A percentile compares a stretch with the other conserved stretches of the same genome.
Conservation (phyloP, 2,329 filamentous ascomycete genomes). For the Nakataea oryzae region DNA sequence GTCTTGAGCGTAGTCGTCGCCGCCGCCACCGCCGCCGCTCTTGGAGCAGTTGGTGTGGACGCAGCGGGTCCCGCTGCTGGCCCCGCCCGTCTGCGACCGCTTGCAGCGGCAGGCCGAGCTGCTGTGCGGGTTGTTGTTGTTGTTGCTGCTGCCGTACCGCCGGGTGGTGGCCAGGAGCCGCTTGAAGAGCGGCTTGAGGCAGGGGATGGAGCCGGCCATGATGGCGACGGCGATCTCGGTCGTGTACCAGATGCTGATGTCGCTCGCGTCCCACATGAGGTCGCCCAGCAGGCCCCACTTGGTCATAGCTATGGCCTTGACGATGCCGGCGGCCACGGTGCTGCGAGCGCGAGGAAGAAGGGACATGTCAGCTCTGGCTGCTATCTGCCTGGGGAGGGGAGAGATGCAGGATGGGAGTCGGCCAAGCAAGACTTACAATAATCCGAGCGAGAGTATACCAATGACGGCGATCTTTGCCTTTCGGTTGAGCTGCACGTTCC, state of each 20-base stretch:
- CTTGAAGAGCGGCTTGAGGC: constrained; percentile 15
- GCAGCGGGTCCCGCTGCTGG: not conserved
- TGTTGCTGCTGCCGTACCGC: not conserved
- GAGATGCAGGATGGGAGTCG: constrained; percentile 17
- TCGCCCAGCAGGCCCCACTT: constrained; percentile 12
- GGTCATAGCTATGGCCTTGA: not conserved
- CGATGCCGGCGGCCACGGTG: not conserved
- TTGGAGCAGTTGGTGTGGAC: no score
- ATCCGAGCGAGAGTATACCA: constrained; percentile 36
- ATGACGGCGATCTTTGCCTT: constrained; percentile 34
- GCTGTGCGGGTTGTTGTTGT: not conserved
- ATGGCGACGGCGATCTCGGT: constrained; percentile 26
- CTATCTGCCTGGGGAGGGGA: not conserved
- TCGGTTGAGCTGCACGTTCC: constrained; percentile 35
- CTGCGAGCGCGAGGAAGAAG: constrained; percentile 14
- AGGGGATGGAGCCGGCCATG: constrained; percentile 20
- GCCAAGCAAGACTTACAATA: constrained; percentile 32
- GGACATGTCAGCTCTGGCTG: constrained; percentile 18
- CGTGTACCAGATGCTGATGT: constrained; percentile 26
- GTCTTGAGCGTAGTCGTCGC: no score
- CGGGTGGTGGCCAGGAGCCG: not conserved
- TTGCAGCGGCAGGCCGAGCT: not conserved
- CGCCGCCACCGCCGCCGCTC: no score
- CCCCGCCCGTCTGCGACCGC: not conserved
- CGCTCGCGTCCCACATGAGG: constrained; percentile 19